Evolutionary conservation across 805 yeast genomes (phyloP), one percentile per base, ranked within the genome.

Genomic region (Metschnikowia bowlesiae): DNA sequence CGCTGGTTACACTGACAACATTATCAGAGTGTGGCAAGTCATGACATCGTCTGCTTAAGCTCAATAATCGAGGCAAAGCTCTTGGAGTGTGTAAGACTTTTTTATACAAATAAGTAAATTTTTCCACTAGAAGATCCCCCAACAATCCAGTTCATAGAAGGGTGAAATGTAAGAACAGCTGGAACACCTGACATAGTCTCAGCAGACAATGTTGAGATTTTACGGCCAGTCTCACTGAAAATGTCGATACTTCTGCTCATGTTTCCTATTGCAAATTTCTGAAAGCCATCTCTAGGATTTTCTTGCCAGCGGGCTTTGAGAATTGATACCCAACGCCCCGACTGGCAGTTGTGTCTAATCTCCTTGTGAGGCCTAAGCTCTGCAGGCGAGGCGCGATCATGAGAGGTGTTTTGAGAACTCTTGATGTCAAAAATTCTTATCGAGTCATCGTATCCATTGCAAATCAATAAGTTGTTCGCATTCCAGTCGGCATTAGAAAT

Each of bases 21-120:
- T 87, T 75, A 92, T 94, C 84, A 92, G 99, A 83, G 99, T 94
- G 79, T 94, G 99, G 99, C 98, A 94, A 86, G 97, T 94, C 69
- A 94, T 94, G 98, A 89, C 95, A 80, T 78, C 85, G 61, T 73
- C 77, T 56, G 76, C 78, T 68, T 74, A 74, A 66, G 50, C 26
- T 39, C 18, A 34, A 29, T 31, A 14, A 32, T 22, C 13, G 46
- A 37, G 45, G 22, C 37, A 32, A 31, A 31, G 6, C 16, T 31
- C 37, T 14, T 35, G 10, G 29, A 36, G 37, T 48, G 26, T 16
- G 10, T 34, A 18, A 11, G 39, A 34, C 14, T 41, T 36, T 29
- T 26, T 37, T 64, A 69, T 43, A 67, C 68, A 62, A 76, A 87
- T 47, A 89, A 64, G 62, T 85, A 88, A 0, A 84, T 83, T 62